Percentiles rank a stretch among this genome's conserved stretches.
Conservation (phyloP, 2,329 filamentous ascomycete genomes). For the Mariannaea sp. region DNA sequence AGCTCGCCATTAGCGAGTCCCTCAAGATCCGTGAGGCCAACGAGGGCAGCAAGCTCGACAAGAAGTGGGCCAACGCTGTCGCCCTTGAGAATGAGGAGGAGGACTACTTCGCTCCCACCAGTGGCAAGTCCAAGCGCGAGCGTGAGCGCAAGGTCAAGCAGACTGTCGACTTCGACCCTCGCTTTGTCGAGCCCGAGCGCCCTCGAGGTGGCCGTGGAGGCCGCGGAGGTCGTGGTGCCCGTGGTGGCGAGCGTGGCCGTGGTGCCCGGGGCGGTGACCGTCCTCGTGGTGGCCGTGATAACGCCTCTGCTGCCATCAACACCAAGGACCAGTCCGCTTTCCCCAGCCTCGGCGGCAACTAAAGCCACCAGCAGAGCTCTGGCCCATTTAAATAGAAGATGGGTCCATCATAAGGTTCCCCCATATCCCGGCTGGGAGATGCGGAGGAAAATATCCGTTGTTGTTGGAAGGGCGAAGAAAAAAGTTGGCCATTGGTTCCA, state of each 20-base stretch:
- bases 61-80: constrained; percentile 93
- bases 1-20: constrained; percentile 66
- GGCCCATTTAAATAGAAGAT: constrained; percentile 26
- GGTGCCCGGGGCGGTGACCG: constrained; percentile 38
- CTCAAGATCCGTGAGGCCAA: constrained; percentile 86
- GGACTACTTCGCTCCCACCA: constrained; percentile 75
- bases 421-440: constrained; percentile 22
- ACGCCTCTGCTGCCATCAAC: constrained; percentile 55
- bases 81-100: constrained; percentile 70
- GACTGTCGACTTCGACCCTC: constrained; percentile 84
- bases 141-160: constrained; percentile 93
- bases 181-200: constrained; percentile 73
- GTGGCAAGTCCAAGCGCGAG: constrained; percentile 81
- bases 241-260: constrained; percentile 55
- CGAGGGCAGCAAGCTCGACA: constrained; percentile 84
- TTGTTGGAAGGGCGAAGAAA: constrained; percentile 42
- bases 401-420: constrained; percentile 35
- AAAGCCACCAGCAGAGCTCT: constrained; percentile 37
- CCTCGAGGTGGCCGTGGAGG: constrained; percentile 55
- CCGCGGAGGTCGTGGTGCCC: constrained; percentile 50
- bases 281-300: constrained; percentile 35
- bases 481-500: constrained; percentile 40
- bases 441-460: constrained; percentile 36
- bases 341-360: constrained; percentile 64
- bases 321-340: constrained; percentile 62